A percentile compares a stretch with the other conserved stretches of the same genome.
phyloP scores from a whole-genome alignment of 306 rosid genomes.

The Cyamopsis tetragonoloba region DNA sequence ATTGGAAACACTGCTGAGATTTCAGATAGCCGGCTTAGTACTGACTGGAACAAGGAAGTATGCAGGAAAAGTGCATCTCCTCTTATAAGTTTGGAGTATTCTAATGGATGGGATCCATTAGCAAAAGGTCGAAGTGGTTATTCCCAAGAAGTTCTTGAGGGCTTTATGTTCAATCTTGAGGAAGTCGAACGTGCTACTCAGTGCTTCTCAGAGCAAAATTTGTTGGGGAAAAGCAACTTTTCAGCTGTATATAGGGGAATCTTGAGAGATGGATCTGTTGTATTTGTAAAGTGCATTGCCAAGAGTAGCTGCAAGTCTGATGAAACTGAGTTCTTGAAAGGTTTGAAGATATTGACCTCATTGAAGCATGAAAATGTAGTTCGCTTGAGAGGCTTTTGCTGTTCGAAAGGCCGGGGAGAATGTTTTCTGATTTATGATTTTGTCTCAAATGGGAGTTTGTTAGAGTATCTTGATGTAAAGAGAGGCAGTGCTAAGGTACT shows the following conservation, averaged over 20 bases:
- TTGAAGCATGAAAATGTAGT: slow-evolving; percentile 75
- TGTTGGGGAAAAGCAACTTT: slow-evolving; percentile 55
- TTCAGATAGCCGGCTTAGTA: slow-evolving; percentile 39
- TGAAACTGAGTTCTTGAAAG: slow-evolving; percentile 73
- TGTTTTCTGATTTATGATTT: slow-evolving; percentile 79
- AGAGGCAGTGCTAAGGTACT: slow-evolving; percentile 40
- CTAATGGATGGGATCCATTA: slow-evolving; percentile 83
- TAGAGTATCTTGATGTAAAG: slow-evolving; percentile 55
- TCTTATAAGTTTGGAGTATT: slow-evolving; percentile 78
- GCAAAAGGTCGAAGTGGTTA: slow-evolving; percentile 45
- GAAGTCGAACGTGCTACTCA: slow-evolving; percentile 85
- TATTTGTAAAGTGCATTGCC: slow-evolving; percentile 62
- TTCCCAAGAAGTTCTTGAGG: slow-evolving; percentile 45
- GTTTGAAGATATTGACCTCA: slow-evolving; percentile 63
- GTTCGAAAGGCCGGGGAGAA: slow-evolving; percentile 74
- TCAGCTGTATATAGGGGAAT: slow-evolving; percentile 58
- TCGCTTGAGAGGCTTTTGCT: slow-evolving; percentile 84
- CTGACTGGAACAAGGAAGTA: slow-evolving; percentile 40
- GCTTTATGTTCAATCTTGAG: slow-evolving; percentile 65
- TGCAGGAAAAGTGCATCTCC: slow-evolving; percentile 49
- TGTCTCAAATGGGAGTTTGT: slow-evolving; percentile 55
- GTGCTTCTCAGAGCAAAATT: slow-evolving; percentile 64
- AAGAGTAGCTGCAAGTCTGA: slow-evolving; percentile 84
- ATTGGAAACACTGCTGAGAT: slow-evolving; percentile 31
- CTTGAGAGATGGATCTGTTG: slow-evolving; percentile 71